phyloP scores from a whole-genome alignment of 305 asterid species.

The Stenogyne calaminthoides region DNA sequence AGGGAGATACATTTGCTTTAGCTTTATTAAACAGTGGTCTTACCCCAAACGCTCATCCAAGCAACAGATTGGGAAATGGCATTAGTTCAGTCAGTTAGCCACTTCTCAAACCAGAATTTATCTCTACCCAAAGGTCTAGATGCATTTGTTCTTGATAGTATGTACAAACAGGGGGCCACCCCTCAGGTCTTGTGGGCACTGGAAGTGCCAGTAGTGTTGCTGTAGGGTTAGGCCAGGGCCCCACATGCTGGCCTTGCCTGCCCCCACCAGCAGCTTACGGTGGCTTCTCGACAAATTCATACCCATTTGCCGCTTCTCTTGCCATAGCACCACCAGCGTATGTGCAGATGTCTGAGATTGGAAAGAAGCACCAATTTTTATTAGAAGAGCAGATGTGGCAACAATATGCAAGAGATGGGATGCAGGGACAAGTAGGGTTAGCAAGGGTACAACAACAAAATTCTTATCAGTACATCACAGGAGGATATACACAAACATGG shows the following conservation, averaged over 20 bases:
- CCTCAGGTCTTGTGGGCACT: slow-evolving; percentile 36
- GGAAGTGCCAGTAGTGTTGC: slow-evolving; percentile 79
- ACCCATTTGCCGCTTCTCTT: slow-evolving; percentile 75
- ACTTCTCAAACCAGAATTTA: slow-evolving; percentile 56
- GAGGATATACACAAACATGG: slow-evolving; percentile 27
- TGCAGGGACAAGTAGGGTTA: slow-evolving; percentile 67
- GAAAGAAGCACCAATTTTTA: slow-evolving; percentile 58
- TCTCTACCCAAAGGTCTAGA: slow-evolving; percentile 66
- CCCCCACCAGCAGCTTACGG: slow-evolving; percentile 47
- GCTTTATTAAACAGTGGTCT: slow-evolving; percentile 59
- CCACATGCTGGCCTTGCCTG: slow-evolving; percentile 61
- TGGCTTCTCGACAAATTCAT: slow-evolving; percentile 28
- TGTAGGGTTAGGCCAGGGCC: slow-evolving; percentile 39
- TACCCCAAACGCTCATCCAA: slow-evolving; percentile 34
- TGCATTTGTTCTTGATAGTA: slow-evolving; percentile 52
- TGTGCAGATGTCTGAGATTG: slow-evolving; percentile 79
- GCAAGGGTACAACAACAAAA: slow-evolving; percentile 41
- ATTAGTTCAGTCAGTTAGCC: slow-evolving; percentile 69
- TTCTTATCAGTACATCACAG: slow-evolving; percentile 29
- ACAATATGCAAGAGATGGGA: slow-evolving; percentile 63
- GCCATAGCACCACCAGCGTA: slow-evolving; percentile 66
- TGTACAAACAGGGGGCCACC: slow-evolving; percentile 64
- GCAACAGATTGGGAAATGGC: slow-evolving; percentile 74
- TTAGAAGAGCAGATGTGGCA: slow-evolving; percentile 80
- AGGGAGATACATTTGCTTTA: slow-evolving; percentile 56